Evolutionary conservation across 257 asterid species (phyloP), one percentile per base, ranked within the genome.

Genomic region (Perilla frutescens): DNA sequence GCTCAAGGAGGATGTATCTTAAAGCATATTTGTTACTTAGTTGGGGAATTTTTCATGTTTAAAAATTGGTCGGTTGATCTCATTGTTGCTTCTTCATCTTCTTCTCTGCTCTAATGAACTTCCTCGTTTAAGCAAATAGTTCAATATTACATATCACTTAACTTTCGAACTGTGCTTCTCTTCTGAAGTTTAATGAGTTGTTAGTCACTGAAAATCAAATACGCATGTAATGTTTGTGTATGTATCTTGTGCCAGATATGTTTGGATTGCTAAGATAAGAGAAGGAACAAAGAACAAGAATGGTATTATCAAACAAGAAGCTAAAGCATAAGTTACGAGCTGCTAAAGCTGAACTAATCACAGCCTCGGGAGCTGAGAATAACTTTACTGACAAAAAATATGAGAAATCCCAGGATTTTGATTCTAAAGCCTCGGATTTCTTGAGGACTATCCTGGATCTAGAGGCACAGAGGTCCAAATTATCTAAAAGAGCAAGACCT

Each of bases 231-330:
- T 47, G 32, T 59, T 43, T 37, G 29, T n/a, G 39, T 41, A 37
- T 58, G 51, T 41, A 7, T 64, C 4, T 7, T 9, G 41, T 73
- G 41, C 39, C 75, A 76, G 81, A 61, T 50, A 29, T 76, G 72
- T 56, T 76, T 75, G 68, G 48, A 64, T 40, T 53, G 56, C 73
- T 20, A n/a, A 40, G 13, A 36, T 31, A 64, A 55, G 71, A 55
- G 29, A 43, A 32, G 9, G 9, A 7, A 31, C 26, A 10, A 43
- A 41, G 54, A 45, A 32, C 4, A 68, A 75, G 40, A 62, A 80
- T 84, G 99, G 96, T 90, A 56, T 77, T 87, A 45, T 95, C 98
- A 47, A 89, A 89, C 81, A 95, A 92, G 88, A 95, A 86, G 90
- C 85, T 81, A 20, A 95, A 92, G 84, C 88, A 87, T 74, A 87